phyloP scores from a whole-genome alignment of 2,329 filamentous ascomycete species.

The Talaromyces albobiverticillius region DNA sequence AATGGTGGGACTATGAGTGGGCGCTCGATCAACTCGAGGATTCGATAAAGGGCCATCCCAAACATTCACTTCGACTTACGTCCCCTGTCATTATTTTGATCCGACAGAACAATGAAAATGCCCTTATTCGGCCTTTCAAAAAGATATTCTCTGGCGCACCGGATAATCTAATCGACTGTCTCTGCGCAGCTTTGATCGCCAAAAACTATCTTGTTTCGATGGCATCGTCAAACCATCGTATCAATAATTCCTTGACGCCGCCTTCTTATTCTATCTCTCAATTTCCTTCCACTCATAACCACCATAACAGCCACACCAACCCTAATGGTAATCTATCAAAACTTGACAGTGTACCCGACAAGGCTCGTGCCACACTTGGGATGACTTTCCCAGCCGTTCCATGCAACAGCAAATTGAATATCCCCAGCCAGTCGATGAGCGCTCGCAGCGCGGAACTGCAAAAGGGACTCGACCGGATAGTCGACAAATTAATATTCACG shows the following conservation, averaged over 20 bases:
- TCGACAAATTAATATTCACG: conserved; percentile 35
- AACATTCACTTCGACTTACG: conserved; percentile 33
- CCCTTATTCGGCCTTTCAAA: conserved; percentile 32
- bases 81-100: conserved; percentile 39
- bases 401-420: conserved; percentile 2
- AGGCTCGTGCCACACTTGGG: conserved; percentile 31
- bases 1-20: conserved; percentile 39
- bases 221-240: conserved; percentile 24
- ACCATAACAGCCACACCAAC: neutral
- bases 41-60: conserved; percentile 35
- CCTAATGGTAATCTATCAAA: conserved; percentile 19
- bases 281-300: conserved; percentile 4
- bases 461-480: conserved; percentile 30
- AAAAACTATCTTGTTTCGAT: conserved; percentile 36
- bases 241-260: conserved; percentile 18
- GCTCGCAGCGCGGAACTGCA: conserved; percentile 30
- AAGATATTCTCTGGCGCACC: conserved; percentile 34
- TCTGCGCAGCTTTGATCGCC: conserved; percentile 37
- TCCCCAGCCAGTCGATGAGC: conserved; percentile 25
- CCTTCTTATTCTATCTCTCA: conserved; percentile 5
- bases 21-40: conserved; percentile 37
- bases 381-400: conserved; percentile 25
- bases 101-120: conserved; percentile 34
- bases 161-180: conserved; percentile 33
- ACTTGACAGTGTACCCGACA: conserved; percentile 31